These are phyloP conservation scores for Alloteropsis semialata DNA, from an alignment of 176 grass and related monocot genomes.

Conservation along the genomic window DNA sequence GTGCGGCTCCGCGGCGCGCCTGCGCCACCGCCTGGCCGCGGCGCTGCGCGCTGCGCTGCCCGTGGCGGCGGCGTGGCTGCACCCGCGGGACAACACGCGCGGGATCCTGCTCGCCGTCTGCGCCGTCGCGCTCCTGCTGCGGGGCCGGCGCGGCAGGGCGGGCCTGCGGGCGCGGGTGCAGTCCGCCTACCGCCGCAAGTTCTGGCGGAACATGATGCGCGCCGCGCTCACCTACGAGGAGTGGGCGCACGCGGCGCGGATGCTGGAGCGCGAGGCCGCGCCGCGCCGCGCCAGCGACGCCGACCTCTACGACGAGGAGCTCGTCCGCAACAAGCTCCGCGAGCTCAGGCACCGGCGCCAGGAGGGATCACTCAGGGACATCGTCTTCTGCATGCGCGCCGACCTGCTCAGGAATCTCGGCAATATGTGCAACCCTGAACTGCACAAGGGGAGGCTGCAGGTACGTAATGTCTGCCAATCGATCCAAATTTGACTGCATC, in stretches of 20 bases:
- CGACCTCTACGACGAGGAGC: constrained; percentile 80
- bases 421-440: constrained; percentile 90
- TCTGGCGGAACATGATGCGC: constrained; percentile 97
- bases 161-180: constrained; percentile 57
- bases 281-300: constrained; percentile 59
- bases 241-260: constrained; percentile 87
- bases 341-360: constrained; percentile 70
- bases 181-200: constrained; percentile 88
- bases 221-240: constrained; percentile 93
- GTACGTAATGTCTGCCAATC: constrained; percentile 43
- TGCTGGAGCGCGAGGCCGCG: constrained; percentile 75
- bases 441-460: constrained; percentile 83
- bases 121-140: constrained; percentile 70
- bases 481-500: background rate
- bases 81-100: constrained; percentile 66
- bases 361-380: constrained; percentile 75
- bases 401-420: constrained; percentile 88
- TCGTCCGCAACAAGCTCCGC: constrained; percentile 82
- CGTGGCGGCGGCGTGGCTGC: constrained; percentile 50
- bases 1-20: constrained; percentile 45
- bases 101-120: constrained; percentile 79
- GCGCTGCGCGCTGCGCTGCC: constrained; percentile 22
- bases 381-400: constrained; percentile 88
- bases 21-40: constrained; percentile 47
- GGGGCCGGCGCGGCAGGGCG: constrained; percentile 35